Evolutionary conservation across 371 early-diverging fungal species (phyloP).

Genomic region (Mucor plumbeus): DNA sequence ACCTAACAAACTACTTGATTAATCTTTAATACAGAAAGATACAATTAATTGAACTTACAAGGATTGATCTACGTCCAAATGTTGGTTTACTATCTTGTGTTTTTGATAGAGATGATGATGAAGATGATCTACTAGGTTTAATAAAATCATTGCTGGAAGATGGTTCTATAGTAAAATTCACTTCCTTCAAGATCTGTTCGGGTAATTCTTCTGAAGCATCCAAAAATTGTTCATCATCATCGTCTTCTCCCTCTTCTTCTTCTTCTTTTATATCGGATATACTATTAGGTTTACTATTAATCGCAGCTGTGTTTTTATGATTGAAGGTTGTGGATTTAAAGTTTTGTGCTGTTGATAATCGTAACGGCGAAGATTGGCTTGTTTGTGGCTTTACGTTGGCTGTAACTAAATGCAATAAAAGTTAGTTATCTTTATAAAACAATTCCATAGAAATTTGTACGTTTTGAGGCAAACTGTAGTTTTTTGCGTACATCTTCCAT

Average conservation of each 20-base stretch:
- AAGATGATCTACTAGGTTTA: background rate
- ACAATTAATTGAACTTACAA: constrained; percentile 9
- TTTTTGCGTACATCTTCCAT: constrained; percentile 33
- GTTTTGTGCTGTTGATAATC: constrained; percentile 9
- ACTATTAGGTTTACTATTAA: background rate
- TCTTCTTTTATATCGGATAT: constrained; percentile 18
- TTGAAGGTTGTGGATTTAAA: background rate
- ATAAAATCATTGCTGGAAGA: constrained; percentile 10
- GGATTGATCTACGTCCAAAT: constrained; percentile 27
- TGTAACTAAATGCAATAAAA: constrained; percentile 10
- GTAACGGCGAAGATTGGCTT: constrained; percentile 29
- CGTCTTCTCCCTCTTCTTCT: constrained; percentile 33
- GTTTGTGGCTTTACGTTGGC: constrained; percentile 21
- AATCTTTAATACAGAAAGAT: background rate
- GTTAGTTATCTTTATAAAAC: background rate
- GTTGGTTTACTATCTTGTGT: background rate
- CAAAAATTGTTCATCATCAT: constrained; percentile 2
- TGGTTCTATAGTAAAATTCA: background rate
- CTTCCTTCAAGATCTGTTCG: background rate
- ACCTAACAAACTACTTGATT: background rate
- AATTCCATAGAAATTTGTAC: constrained; percentile 11
- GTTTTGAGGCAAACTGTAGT: constrained; percentile 27
- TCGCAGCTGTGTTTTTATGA: background rate
- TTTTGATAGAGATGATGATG: background rate
- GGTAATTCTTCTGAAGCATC: constrained; percentile 23